Evolutionary conservation across 495 filamentous ascomycete genomes (phyloP), one percentile per base, ranked within the genome.

Genomic region (Neurospora africana): DNA sequence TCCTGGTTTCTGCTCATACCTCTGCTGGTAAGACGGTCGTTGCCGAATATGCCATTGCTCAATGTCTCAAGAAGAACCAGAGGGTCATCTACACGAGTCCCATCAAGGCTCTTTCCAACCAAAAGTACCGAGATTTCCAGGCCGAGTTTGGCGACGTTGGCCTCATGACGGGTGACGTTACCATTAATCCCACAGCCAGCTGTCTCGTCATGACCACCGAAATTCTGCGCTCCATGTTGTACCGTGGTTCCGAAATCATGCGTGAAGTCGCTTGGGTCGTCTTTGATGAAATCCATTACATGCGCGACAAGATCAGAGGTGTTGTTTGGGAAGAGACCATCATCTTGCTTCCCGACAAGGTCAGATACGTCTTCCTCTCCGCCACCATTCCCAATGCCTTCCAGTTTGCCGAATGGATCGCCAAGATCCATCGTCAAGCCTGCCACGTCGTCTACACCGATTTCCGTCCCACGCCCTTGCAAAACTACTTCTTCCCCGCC

Each of bases 251-350:
- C 5, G 95, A 99, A 82, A 97, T 99, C 73, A 98, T 98, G 95
- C 92, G 95, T 74, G 95, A 99, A 83, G 96, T 98, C 5, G 92
- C 89, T 33, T 98, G 95, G 95, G 96, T 99, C 10, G 83, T 98
- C 5, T 99, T 99, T 75, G 95, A 99, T 79, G 95, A 99, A 81
- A 96, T 99, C 68, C 95, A 99, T 82, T 99, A 98, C 84, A 90
- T 99, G 91, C 87, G 95, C 75, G 95, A 99, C 83, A 93, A 93
- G 77, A 87, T 89, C 73, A 89, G 95, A 79, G 95, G 95, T 83
- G 95, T 99, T 11, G 95, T 99, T 11, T 99, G 95, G 95, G 95
- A 99, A 80, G 95, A 99, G 81, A 98, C 96, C 9, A 96, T 99
- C 78, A 99, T 99, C 78, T 84, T 99, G 33, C 84, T 99, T 11